Evolutionary conservation across 164 flowering plant genomes (phyloP).

Genomic region (Pachysandra terminalis): DNA sequence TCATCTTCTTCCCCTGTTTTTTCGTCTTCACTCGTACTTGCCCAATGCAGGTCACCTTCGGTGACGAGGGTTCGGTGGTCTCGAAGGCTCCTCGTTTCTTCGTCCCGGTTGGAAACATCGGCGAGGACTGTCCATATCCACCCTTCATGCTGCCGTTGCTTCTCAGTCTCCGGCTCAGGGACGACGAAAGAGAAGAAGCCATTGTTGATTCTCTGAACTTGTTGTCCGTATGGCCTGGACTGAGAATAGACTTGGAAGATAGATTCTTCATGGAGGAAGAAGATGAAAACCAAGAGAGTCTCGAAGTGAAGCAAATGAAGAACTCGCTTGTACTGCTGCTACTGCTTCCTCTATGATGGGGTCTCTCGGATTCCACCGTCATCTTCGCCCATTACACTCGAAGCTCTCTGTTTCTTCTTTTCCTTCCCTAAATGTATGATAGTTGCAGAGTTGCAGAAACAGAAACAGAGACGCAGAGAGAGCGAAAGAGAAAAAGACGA

Average conservation of each 20-base stretch:
- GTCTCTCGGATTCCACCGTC: constrained; percentile 24
- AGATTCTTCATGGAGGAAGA: constrained; percentile 62
- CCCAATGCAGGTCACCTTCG: constrained; percentile 92
- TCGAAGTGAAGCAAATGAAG: constrained; percentile 74
- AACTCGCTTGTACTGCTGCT: constrained; percentile 43
- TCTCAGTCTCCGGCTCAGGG: constrained; percentile 60
- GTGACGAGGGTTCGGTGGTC: constrained; percentile 82
- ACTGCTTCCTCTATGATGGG: constrained; percentile 22
- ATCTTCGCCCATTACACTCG: constrained; percentile 7
- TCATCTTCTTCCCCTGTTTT: constrained; percentile 62
- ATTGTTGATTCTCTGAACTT: constrained; percentile 34
- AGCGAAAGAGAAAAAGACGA: not conserved
- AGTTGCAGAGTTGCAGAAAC: not conserved
- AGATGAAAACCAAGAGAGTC: constrained; percentile 50
- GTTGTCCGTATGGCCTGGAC: constrained; percentile 50
- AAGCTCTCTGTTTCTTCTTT: no score
- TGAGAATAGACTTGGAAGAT: constrained; percentile 59
- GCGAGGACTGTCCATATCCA: constrained; percentile 68
- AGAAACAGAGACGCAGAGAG: no score
- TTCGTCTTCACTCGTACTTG: constrained; percentile 87
- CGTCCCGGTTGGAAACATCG: constrained; percentile 61
- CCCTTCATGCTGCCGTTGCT: constrained; percentile 70
- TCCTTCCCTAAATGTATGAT: no score
- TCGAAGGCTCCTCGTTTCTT: constrained; percentile 52
- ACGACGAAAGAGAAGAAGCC: constrained; percentile 57